Base-by-base conservation (phyloP, 78 protist species). In the Chrysochromulina parva region DNA sequence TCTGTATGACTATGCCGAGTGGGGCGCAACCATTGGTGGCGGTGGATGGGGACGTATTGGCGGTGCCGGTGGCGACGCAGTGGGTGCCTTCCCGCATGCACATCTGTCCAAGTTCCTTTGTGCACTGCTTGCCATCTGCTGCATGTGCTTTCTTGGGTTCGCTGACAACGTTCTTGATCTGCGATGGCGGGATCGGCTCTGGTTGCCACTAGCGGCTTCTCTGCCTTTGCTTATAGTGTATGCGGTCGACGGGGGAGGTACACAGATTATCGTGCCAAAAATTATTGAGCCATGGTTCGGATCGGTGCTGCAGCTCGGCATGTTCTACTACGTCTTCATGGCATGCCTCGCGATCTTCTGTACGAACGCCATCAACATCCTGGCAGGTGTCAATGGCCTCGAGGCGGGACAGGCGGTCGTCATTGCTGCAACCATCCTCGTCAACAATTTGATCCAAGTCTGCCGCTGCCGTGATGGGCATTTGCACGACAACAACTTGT, bases 141-240 rank as follows among this genome's bases (percentile, higher is more conserved):
- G 96, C 85, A 98, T 96, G 97, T 73, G 95, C 50, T 92, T 99
- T 73, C 94, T 98, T n/a, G 99, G 99, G 85, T 99, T 99, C 59
- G 98, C 97, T 10, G 99, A 99, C 92, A 99, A 99, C 69, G 99
- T 99, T 26, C 95, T 99, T 14, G 96, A 98, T 78, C 94, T 99
- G 16, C 65, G 95, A 2, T 97, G 98, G 98, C 50, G 94, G 2
- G 78, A 94, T 90, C 97, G 97, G 90, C 90, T 98, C 22, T n/a
- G 74, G 74, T 90, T 98, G 24, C 96, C 99, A 17, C 58, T 96
- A 80, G n/a, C 97, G 11, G 98, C 99, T 17, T 38, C 99, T 28
- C 88, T 98, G n/a, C 99, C 99, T 28, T 71, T 98, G 59, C 90
- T 98, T n/a, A 91, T 96, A 58, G 95, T 96, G 59, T 95, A 92